phyloP scores from a whole-genome alignment of 2,329 filamentous ascomycete genomes.

The Pseudopithomyces chartarum region DNA sequence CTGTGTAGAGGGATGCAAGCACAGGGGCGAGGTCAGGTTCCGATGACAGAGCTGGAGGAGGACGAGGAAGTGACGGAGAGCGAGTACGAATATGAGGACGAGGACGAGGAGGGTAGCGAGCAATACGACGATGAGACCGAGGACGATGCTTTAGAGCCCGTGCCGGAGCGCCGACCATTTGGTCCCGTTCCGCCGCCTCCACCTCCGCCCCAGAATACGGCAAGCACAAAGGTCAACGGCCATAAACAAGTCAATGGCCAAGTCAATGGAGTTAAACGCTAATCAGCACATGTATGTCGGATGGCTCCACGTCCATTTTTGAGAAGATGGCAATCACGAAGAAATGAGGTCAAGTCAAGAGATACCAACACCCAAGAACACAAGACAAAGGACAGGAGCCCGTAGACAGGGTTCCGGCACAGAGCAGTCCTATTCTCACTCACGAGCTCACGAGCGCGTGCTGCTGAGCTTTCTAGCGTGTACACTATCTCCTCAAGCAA shows the following conservation, averaged over 20 bases:
- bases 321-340: neutral
- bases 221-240: conserved; percentile 42
- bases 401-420: neutral
- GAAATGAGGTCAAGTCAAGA: neutral
- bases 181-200: conserved; percentile 45
- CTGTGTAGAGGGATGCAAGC: conserved; percentile 97
- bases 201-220: conserved; percentile 36
- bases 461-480: conserved; percentile 7
- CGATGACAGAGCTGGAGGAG: conserved; percentile 57
- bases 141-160: conserved; percentile 55
- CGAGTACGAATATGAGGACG: conserved; percentile 48
- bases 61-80: conserved; percentile 58
- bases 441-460: neutral
- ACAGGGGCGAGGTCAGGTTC: conserved; percentile 78
- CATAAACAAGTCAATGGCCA: conserved; percentile 46
- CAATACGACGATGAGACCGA: conserved; percentile 62
- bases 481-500: conserved; percentile 15
- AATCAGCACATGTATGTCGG: conserved; percentile 18
- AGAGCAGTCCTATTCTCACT: neutral
- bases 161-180: conserved; percentile 40
- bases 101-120: conserved; percentile 51
- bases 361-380: neutral
- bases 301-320: neutral
- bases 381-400: neutral
- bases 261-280: conserved; percentile 47